These are phyloP conservation scores for Babjeviella inositovora DNA, from an alignment of 805 yeast species.

Conservation along the genomic window DNA sequence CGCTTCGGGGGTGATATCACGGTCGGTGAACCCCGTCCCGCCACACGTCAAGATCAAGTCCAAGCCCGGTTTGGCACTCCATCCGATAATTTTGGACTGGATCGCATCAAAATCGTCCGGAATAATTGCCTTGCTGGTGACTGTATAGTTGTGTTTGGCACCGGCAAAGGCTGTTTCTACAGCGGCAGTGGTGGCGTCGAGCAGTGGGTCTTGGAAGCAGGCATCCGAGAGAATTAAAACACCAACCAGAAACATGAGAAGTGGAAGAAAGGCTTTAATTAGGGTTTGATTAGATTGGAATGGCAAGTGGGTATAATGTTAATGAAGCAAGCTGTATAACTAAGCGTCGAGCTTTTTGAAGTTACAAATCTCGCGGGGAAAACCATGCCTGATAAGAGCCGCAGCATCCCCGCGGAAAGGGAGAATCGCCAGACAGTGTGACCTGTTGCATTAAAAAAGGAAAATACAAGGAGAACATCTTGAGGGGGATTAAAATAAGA, in stretches of 20 bases:
- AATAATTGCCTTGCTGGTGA: constrained; percentile 8
- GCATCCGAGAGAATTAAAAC: constrained; percentile 24
- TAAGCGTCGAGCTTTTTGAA: too few relatives aligned
- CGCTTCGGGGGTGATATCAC: constrained; percentile 36
- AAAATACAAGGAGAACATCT: too few relatives aligned
- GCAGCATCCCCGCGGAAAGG: too few relatives aligned
- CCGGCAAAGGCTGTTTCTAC: constrained; percentile 5
- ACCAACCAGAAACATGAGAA: constrained; percentile 11
- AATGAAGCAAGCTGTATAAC: too few relatives aligned
- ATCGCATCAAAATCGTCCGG: constrained; percentile 18
- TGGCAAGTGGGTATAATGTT: too few relatives aligned
- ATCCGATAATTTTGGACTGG: constrained; percentile 8
- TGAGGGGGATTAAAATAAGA: too few relatives aligned
- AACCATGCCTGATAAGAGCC: too few relatives aligned
- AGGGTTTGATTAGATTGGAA: too few relatives aligned
- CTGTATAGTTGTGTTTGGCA: constrained; percentile 2
- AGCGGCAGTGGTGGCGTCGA: constrained; percentile 15
- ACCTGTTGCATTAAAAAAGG: too few relatives aligned
- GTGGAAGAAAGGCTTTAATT: too few relatives aligned
- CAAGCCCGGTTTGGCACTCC: constrained; percentile 8
- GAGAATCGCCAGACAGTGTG: too few relatives aligned
- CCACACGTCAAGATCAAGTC: constrained; percentile 27
- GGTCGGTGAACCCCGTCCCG: constrained; percentile 31
- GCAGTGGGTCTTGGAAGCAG: constrained; percentile 11
- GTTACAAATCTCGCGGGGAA: too few relatives aligned